Base-by-base conservation (phyloP, 139 green algal genomes). In the Chloropicon primus region DNA sequence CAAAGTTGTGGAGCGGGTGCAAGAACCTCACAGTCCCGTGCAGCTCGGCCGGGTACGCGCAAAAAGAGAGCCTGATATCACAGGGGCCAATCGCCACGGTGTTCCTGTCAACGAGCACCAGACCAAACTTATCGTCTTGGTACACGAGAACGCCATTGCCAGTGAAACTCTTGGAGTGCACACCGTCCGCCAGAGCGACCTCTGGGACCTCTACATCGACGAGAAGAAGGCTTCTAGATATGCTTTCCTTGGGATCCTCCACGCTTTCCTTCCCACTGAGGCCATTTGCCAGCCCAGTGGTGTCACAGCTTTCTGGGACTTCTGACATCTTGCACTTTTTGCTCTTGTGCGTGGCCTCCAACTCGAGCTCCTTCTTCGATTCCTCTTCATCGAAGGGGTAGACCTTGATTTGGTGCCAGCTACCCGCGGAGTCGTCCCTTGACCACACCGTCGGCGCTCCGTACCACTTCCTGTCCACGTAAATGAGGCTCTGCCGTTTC, bases 91-190 rank as follows among this genome's bases (percentile, higher is more conserved):
- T 86, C 2, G 84, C 54, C 1, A 96, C 85, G 0, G 93, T 97
- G 88, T 97, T 97, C 78, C 93, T 85, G 84, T 97, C 93, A 25
- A 93, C 86, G 73, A 95, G 78, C 54, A 95, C 84, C 74, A 96
- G 81, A 0, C 91, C 89, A 41, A 87, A 26, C 21, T 24, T 53
- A 0, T 86, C 76, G 22, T 75, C 77, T 10, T 89, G 83, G 76
- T 89, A 83, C 76, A 93, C 84, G 28, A 94, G 82, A 21, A 92
- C 54, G 2, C 89, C 89, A 23, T 71, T 82, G 28, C 82, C 82
- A 1, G 76, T 76, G 41, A 87, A 87, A 24, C 71, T 77, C 78
- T 85, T 77, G 26, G 86, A 88, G 82, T 97, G 91, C 29, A 97
- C 90, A 0, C 93, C 93, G 76, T 97, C 93, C 1, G 85, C 75